Base-by-base conservation (phyloP, 2,329 filamentous ascomycete genomes). In the Xylariaceae sp. region DNA sequence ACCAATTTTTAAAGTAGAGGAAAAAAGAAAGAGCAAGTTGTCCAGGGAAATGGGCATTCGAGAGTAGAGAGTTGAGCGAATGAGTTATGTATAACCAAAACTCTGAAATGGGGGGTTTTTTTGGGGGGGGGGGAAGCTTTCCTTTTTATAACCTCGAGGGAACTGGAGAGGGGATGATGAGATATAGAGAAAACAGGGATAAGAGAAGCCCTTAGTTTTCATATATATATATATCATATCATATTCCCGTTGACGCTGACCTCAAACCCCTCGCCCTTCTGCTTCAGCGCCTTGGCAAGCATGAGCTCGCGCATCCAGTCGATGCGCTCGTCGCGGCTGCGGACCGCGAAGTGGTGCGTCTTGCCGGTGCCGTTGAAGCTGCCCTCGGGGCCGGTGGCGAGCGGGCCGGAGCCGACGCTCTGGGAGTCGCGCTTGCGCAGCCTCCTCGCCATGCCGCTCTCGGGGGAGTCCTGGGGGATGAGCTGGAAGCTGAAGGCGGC, bases 261-360 rank as follows among this genome's bases (percentile, higher is more conserved):
- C 74, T 92, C 88, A 64, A 88, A 93, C 15, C 91, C 91, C 64
- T 91, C 86, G 40, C 84, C 86, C 81, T 92, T 94, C 73, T 91
- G 88, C 77, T 87, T 89, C 69, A 91, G 77, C 15, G 91, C 91
- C 77, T 94, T 94, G 48, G 91, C 91, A 39, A 95, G 83, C 91
- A 95, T 95, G 57, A 95, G 77, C 80, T 95, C 91, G 49, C 91
- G 81, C 91, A 95, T 95, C 94, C 94, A 99, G 71, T 97, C 93
- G 66, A 97, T 97, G 57, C 93, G 83, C 70, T 97, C 90, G 68
- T 97, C 91, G 11, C 92, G 83, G 65, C 81, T 85, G 74, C 88
- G 88, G 63, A 97, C 93, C 0, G 93, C 91, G 70, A 97, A 97
- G 70, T 97, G 91, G 68, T 97, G 93, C 37, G 90, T 89, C 80